These are phyloP conservation scores for Raphanus raphanistrum DNA, from an alignment of 345 rosid species.

Conservation along the genomic window DNA sequence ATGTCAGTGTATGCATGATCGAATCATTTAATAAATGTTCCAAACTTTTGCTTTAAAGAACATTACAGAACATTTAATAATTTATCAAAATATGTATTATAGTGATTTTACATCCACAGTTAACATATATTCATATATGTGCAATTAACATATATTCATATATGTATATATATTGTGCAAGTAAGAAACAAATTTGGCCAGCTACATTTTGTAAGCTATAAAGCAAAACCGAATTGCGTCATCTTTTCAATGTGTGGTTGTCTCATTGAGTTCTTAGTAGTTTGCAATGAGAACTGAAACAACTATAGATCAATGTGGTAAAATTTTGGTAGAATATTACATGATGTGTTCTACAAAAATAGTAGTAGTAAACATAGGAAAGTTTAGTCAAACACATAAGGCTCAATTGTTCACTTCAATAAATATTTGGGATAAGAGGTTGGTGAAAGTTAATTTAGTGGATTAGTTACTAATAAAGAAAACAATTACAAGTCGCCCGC, in stretches of 20 bases:
- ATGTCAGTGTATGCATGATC: constrained; percentile 39
- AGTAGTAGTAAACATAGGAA: background rate
- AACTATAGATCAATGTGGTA: background rate
- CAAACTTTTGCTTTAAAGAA: constrained; percentile 29
- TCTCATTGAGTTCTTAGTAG: background rate
- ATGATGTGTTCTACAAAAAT: background rate
- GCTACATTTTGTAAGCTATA: too few species aligned
- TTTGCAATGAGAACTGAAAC: background rate
- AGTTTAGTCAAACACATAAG: background rate
- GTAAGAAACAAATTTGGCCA: too few species aligned
- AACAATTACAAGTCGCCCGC: constrained; percentile 24
- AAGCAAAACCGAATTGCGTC: too few species aligned
- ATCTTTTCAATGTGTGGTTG: background rate
- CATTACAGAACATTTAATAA: constrained; percentile 23
- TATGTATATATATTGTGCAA: too few species aligned
- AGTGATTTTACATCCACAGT: background rate
- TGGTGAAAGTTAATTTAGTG: constrained; percentile 10
- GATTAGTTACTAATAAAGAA: constrained; percentile 5
- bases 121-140: background rate
- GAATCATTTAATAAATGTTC: constrained; percentile 22
- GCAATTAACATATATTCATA: too few species aligned
- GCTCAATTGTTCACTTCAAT: background rate
- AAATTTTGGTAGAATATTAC: background rate
- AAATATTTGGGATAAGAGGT: background rate
- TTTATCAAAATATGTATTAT: background rate